Evolutionary conservation across 768 basidiomycete genomes (phyloP).

Genomic region (Coprinellus micaceus): DNA sequence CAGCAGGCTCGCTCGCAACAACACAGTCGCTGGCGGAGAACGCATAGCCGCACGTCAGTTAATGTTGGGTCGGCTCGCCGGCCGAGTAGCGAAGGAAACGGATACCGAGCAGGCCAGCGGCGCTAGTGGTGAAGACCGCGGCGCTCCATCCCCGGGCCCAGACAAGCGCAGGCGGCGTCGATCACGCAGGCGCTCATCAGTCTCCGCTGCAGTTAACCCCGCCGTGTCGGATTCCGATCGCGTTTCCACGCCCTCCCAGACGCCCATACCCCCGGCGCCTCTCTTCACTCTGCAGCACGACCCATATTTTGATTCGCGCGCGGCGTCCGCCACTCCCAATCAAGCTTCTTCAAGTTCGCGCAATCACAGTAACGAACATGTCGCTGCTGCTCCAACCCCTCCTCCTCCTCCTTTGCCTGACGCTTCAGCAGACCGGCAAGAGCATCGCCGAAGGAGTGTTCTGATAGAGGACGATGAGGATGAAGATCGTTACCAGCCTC

Average conservation of each 20-base stretch:
- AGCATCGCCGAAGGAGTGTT: constrained; percentile 54
- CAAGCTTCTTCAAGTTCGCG: constrained; percentile 33
- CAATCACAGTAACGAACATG: constrained; percentile 28
- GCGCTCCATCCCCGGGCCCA: constrained; percentile 43
- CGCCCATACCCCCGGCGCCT: constrained; percentile 54
- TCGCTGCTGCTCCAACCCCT: constrained; percentile 19
- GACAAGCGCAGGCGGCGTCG: constrained; percentile 53
- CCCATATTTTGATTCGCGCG: constrained; percentile 35
- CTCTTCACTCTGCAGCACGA: constrained; percentile 43
- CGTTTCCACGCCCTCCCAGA: constrained; percentile 51
- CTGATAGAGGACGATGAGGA: constrained; percentile 72
- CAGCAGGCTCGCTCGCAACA: constrained; percentile 57
- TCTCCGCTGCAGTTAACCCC: constrained; percentile 33
- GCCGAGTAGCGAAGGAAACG: constrained; percentile 53
- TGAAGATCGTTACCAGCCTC: constrained; percentile 30
- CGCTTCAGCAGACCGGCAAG: constrained; percentile 34
- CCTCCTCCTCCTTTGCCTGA: constrained; percentile 13
- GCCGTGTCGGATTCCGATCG: constrained; percentile 53
- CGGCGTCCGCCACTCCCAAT: constrained; percentile 41
- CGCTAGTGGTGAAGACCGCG: constrained; percentile 59
- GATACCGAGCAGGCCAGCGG: constrained; percentile 51
- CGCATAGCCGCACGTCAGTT: constrained; percentile 67
- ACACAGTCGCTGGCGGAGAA: constrained; percentile 81
- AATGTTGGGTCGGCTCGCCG: constrained; percentile 61
- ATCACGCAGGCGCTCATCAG: constrained; percentile 46